Percentiles rank a stretch among this genome's conserved stretches.
These are phyloP conservation scores for Aureobasidium namibiae DNA, from an alignment of 2,329 filamentous ascomycete genomes.

Conservation along the genomic window DNA sequence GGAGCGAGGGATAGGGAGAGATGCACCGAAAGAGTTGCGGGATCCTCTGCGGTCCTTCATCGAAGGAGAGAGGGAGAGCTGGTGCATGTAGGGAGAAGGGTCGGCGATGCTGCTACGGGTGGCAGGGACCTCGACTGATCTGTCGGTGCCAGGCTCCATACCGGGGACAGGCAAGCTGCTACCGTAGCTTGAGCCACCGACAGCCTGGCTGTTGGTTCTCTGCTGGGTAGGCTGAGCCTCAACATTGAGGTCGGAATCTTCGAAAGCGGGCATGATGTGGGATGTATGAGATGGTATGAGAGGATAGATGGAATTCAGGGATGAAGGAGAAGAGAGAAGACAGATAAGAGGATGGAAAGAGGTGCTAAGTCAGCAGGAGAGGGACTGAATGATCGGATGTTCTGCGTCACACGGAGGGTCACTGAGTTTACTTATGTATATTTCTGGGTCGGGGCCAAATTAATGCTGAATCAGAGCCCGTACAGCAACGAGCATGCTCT, in stretches of 20 bases:
- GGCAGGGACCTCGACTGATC: constrained; percentile 61
- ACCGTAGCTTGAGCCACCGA: constrained; percentile 26
- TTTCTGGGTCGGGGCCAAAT: constrained; percentile 3
- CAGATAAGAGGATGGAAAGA: neutral
- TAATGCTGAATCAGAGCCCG: constrained; percentile 11
- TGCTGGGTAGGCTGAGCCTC: constrained; percentile 28
- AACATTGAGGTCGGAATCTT: constrained; percentile 48
- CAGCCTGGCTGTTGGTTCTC: constrained; percentile 19
- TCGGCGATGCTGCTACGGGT: constrained; percentile 61
- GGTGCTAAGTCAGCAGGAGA: constrained; percentile 6
- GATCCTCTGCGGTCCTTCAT: constrained; percentile 60
- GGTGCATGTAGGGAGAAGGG: constrained; percentile 63
- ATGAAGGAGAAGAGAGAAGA: constrained; percentile 10
- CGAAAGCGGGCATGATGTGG: constrained; percentile 51
- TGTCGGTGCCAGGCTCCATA: constrained; percentile 29
- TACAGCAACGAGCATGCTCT: constrained; percentile 6
- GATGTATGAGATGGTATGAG: constrained; percentile 13
- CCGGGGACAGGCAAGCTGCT: constrained; percentile 35
- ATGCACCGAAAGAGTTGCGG: constrained; percentile 67
- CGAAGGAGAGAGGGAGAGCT: constrained; percentile 58
- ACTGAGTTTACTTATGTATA: constrained; percentile 12
- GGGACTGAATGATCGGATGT: neutral
- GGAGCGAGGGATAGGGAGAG: constrained; percentile 63
- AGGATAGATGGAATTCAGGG: neutral
- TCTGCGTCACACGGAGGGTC: neutral